A percentile compares a stretch with the other conserved stretches of the same genome.
phyloP scores from a whole-genome alignment of 768 basidiomycete genomes.

The Russula brevipes region DNA sequence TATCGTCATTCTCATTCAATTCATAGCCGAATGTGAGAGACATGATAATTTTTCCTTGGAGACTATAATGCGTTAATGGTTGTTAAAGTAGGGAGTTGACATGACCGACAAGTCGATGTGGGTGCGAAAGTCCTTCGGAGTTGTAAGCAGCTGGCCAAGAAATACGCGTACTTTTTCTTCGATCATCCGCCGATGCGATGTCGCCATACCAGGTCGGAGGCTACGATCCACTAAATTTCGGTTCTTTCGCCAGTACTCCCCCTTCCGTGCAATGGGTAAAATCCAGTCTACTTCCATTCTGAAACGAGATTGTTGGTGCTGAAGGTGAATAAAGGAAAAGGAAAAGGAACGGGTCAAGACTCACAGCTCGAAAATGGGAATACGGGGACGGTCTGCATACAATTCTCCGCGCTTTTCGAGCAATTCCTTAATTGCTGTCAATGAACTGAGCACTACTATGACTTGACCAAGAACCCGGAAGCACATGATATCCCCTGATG shows the following conservation, averaged over 20 bases:
- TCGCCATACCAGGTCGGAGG: conserved; percentile 2
- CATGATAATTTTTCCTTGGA: conserved; percentile 6
- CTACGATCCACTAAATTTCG: neutral
- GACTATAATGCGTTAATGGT: neutral
- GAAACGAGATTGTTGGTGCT: no score
- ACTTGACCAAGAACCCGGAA: neutral
- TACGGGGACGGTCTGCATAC: neutral
- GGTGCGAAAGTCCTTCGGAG: neutral
- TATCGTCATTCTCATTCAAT: neutral
- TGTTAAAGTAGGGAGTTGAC: neutral
- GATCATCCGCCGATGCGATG: neutral
- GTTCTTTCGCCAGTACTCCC: neutral
- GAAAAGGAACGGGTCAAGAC: no score
- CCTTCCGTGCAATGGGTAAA: neutral
- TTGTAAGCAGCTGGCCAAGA: neutral
- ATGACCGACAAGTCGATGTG: neutral
- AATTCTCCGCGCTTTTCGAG: conserved; percentile 19
- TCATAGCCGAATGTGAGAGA: conserved; percentile 11
- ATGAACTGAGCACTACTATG: neutral
- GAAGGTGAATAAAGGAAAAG: neutral
- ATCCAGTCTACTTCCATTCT: neutral
- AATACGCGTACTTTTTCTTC: conserved; percentile 3
- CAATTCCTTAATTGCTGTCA: conserved; percentile 10
- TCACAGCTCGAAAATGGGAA: neutral
- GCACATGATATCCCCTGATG: conserved; percentile 9